Percentiles rank a stretch among this genome's conserved stretches.
These are phyloP conservation scores for Wickerhamomyces silvicola DNA, from an alignment of 805 yeast genomes.

Conservation along the genomic window DNA sequence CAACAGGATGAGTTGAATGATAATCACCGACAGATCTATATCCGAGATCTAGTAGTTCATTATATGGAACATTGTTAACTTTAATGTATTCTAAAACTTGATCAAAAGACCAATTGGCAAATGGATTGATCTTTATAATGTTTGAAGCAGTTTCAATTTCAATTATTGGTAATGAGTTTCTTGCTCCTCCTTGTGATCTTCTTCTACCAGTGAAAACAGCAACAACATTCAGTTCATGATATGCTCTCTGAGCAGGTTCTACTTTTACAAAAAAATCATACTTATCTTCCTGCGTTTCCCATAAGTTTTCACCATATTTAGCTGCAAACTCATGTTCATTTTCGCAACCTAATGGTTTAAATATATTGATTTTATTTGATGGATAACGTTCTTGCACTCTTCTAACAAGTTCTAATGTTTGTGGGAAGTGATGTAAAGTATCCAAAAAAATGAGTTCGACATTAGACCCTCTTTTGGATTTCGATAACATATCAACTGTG, in stretches of 20 bases:
- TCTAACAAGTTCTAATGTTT: slow-evolving; percentile 70
- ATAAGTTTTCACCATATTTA: slow-evolving; percentile 67
- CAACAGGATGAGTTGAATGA: slow-evolving; percentile 87
- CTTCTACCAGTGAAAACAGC: slow-evolving; percentile 93
- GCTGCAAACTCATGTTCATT: slow-evolving; percentile 57
- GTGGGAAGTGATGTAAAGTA: slow-evolving; percentile 92
- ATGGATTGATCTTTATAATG: slow-evolving; percentile 81
- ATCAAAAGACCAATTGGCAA: slow-evolving; percentile 73
- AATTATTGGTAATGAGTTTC: slow-evolving; percentile 63
- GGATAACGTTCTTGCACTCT: slow-evolving; percentile 53
- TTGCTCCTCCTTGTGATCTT: slow-evolving; percentile 81
- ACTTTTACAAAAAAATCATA: slow-evolving; percentile 89
- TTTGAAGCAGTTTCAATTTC: slow-evolving; percentile 69
- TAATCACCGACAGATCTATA: slow-evolving; percentile 92
- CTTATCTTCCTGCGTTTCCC: slow-evolving; percentile 75
- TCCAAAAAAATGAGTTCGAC: slow-evolving; percentile 81
- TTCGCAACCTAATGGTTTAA: slow-evolving; percentile 52
- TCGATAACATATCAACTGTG: slow-evolving; percentile 74
- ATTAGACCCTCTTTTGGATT: slow-evolving; percentile 36
- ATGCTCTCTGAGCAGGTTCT: slow-evolving; percentile 87
- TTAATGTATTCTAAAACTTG: slow-evolving; percentile 68
- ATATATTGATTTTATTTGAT: slow-evolving; percentile 49
- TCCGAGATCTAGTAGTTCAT: slow-evolving; percentile 75
- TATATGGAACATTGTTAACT: slow-evolving; percentile 72
- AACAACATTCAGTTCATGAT: slow-evolving; percentile 59